Base-by-base conservation (phyloP, 2,329 filamentous ascomycete species). In the Aspergillus ochraceoroseus region DNA sequence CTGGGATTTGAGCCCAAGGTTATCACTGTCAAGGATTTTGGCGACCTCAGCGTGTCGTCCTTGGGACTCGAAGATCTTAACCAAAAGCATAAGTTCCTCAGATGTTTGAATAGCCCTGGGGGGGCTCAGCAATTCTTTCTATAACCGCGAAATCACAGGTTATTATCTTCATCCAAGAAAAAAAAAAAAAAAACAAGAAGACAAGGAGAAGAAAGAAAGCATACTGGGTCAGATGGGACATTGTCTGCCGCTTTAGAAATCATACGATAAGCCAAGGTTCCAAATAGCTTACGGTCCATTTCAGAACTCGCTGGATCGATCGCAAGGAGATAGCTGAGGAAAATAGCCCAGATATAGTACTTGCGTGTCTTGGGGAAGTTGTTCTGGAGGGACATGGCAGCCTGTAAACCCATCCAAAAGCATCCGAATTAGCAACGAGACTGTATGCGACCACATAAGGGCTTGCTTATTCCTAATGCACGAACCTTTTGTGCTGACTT, bases 261-360 rank as follows among this genome's bases (percentile, higher is more conserved):
- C 66, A 72, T 70, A 25, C 70, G 67, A 49, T 70, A 73, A 19
- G 70, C 71, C 38, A 74, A 54, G n/a, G 66, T 70, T n/a, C 68
- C 68, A 48, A 71, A 72, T 6, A 73, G 56, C 41, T 66, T 68
- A 34, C 63, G 59, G 14, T 72, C 68, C 19, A 58, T 55, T 8
- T 70, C 67, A 4, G 64, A 65, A 39, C 60, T 63, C 12, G 49
- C 41, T 7, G 54, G 31, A 41, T 68, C 62, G 17, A 56, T 47
- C 11, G 66, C 55, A 28, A 71, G 57, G 30, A 72, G 54, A 41
- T 70, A 61, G 44, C 64, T 69, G 48, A 70, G 60, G 41, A 73
- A 64, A 18, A 72, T 70, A 17, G 69, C 69, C 67, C 70, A 72
- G 47, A 72, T 70, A 44, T 71, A 67, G 49, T 71, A 73, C 32